phyloP scores from a whole-genome alignment of 208 protist species.

The Trypanosomatidae sp. region DNA sequence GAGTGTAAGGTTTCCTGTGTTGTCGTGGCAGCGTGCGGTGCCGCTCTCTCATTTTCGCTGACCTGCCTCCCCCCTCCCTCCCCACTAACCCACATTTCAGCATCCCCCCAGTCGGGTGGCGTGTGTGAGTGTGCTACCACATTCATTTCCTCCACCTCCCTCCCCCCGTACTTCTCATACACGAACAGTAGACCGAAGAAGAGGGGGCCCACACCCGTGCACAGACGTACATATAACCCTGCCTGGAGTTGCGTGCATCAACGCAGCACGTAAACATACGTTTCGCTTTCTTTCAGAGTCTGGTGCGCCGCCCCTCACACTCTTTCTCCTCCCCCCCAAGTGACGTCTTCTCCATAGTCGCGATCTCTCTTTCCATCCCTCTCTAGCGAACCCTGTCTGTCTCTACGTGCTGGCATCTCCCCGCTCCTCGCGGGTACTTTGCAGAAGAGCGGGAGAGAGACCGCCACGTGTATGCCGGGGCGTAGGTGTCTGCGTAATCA shows the following conservation, averaged over 20 bases:
- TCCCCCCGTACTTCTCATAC: background rate
- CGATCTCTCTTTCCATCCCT: background rate
- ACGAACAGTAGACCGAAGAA: background rate
- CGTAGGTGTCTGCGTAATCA: background rate
- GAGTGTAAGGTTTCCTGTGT: background rate
- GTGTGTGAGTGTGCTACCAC: background rate
- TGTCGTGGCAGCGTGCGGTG: background rate
- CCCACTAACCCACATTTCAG: background rate
- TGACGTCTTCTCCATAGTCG: background rate
- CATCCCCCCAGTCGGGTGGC: background rate
- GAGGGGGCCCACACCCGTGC: background rate
- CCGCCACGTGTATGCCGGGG: background rate
- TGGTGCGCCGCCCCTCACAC: background rate
- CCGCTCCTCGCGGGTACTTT: background rate
- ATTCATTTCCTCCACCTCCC: background rate
- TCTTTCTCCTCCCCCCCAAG: background rate
- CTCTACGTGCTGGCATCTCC: too few species aligned
- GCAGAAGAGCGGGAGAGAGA: background rate
- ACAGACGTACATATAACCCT: background rate
- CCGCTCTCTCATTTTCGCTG: background rate
- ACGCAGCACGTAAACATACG: background rate
- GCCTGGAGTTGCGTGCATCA: background rate
- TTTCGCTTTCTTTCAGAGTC: conserved; percentile 5
- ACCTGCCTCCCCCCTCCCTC: background rate
- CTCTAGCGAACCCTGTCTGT: background rate